Base-by-base conservation (phyloP, 208 protist species). In the Leishmania aethiopica region DNA sequence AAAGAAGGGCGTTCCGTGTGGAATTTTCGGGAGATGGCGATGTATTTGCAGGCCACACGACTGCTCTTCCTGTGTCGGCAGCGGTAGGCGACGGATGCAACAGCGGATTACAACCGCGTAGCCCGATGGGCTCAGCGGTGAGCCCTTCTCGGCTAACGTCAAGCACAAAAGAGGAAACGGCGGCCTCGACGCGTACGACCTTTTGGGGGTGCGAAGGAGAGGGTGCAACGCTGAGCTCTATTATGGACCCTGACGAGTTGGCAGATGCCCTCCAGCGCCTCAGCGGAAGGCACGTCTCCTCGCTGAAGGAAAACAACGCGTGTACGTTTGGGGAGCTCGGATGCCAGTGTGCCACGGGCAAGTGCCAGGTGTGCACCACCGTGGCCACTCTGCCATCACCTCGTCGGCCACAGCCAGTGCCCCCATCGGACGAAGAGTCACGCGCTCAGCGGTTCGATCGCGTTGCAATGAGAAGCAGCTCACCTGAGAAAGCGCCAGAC, bases 261-360 rank as follows among this genome's bases (percentile, higher is more conserved):
- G 35, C 57, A 49, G 78, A 57, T 22, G 53, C 79, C 6, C 40
- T 84, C 28, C 53, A 72, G 45, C 66, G 76, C 6, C 81, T 84
- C n/a, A 57, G 64, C 0, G 77, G 77, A 8, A 47, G 45, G 0
- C 64, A 79, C 0, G 75, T 80, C 1, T 83, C 79, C 0, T n/a
- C 78, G 37, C 15, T 69, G n/a, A 35, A 69, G 45, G 78, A 80
- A 6, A 83, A 77, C 40, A 82, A 7, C 19, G 78, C 66, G 8
- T 84, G 81, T 57, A 84, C 81, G 53, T 84, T 84, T 64, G 81
- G 81, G 10, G 81, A 84, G 3, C 55, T 75, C 1, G 81, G 81
- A 15, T 84, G 81, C 32, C 55, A 60, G 37, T 84, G 81, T 37
- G 81, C 57, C 1, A 53, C 72, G 8, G 75, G 8, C 13, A 60